Evolutionary conservation across 257 asterid genomes (phyloP), one percentile per base, ranked within the genome.

Genomic region (Solanum lycopersicoides): DNA sequence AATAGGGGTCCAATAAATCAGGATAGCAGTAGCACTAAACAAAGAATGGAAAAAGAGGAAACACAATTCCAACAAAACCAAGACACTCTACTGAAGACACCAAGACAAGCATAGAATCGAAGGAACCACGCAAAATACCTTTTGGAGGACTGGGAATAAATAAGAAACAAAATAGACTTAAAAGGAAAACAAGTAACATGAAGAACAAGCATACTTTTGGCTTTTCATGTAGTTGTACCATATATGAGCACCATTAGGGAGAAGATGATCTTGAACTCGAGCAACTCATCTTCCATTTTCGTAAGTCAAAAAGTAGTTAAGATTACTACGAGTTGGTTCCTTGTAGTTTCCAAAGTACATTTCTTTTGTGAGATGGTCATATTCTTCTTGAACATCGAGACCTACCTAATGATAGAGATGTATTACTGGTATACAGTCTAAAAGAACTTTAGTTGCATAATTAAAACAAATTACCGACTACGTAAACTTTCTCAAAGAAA

Each of bases 181-280:
- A 80, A 34, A 76, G 60, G 83, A 41, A 60, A 41, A 23, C 82
- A 74, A 56, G 72, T 80, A 66, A 82, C 69, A 75, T 65, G 86
- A 11, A 39, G 13, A 84, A 63, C 18, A 59, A 59, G 44, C 68
- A 47, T 95, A 96, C 98, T 88, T 94, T 34, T 95, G 95, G 42
- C 91, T 89, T 90, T 94, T 95, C 95, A 91, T 90, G 91, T 95
- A 94, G 91, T 92, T 94, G 88, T 92, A 92, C 98, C 98, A 95
- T 91, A 94, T 90, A 90, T 95, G 98, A 79, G 98, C 98, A 80
- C 98, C 98, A 90, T 94, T 91, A 42, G 98, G 97, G 79, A 95
- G 96, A 87, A 96, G 96, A 92, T 94, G 93, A 79, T 95, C 96
- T 90, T 92, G 95, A 82, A 96, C 68, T 45, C 98, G 93, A 68